Evolutionary conservation across 129 eudicot species (phyloP).

Genomic region (Pittosporum tobira): DNA sequence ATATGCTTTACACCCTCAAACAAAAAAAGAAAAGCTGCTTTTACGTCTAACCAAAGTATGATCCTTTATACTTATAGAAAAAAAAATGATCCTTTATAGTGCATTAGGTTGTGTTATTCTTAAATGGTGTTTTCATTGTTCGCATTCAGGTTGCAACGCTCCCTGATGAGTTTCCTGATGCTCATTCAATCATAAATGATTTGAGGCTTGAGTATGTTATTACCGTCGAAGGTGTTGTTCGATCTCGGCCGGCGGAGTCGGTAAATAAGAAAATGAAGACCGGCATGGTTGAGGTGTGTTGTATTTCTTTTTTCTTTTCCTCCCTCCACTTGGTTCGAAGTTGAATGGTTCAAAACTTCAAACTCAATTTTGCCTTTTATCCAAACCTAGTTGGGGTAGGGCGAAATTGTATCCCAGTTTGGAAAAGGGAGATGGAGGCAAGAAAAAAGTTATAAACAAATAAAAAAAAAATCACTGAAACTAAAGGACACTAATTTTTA

Average conservation of each 20-base stretch:
- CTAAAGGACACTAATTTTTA: too few species aligned
- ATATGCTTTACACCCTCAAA: too few species aligned
- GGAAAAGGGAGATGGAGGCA: too few species aligned
- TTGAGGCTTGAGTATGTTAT: constrained; percentile 89
- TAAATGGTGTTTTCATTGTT: constrained; percentile 9
- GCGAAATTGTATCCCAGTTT: too few species aligned
- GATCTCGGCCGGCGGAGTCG: constrained; percentile 66
- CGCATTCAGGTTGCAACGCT: constrained; percentile 66
- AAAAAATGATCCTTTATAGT: background rate
- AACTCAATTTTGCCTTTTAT: too few species aligned
- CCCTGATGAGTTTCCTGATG: constrained; percentile 88
- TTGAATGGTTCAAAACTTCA: background rate
- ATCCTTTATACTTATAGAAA: too few species aligned
- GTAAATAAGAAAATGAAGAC: constrained; percentile 87
- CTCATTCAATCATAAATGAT: constrained; percentile 77
- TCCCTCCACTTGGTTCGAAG: background rate
- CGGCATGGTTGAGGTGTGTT: constrained; percentile 74
- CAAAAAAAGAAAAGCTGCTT: too few species aligned
- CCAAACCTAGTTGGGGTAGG: too few species aligned
- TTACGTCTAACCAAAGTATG: background rate
- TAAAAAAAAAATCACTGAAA: too few species aligned
- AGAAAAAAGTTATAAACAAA: too few species aligned
- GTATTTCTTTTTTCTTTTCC: too few species aligned
- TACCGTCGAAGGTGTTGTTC: constrained; percentile 72
- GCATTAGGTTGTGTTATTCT: background rate